Evolutionary conservation across 768 basidiomycete genomes (phyloP).

Genomic region (button mushroom (Agaricus bisporus)): DNA sequence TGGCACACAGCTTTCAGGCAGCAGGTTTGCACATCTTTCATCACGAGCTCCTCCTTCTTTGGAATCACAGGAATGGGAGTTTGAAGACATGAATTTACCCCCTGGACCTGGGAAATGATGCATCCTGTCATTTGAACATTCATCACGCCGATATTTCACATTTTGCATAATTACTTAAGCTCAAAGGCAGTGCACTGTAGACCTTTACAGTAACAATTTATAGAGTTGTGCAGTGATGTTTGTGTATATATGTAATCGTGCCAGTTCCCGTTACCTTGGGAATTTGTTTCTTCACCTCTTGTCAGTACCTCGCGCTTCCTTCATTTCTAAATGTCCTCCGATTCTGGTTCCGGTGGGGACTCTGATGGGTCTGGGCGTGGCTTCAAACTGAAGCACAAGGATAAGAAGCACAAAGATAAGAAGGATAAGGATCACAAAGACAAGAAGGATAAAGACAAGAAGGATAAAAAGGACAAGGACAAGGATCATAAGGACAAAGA

Average conservation of each 20-base stretch:
- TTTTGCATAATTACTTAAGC: not conserved
- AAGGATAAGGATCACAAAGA: constrained; percentile 9
- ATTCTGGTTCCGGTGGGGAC: not conserved
- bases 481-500: constrained; percentile 22
- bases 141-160: no score
- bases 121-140: not conserved
- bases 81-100: constrained; percentile 43
- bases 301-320: not conserved
- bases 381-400: not conserved
- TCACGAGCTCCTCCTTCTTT: constrained; percentile 38
- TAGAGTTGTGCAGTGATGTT: no score
- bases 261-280: not conserved
- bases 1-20: constrained; percentile 6
- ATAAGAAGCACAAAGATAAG: constrained; percentile 9
- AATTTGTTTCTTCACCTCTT: not conserved
- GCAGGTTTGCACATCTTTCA: constrained; percentile 14
- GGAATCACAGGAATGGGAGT: constrained; percentile 47
- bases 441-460: constrained; percentile 16
- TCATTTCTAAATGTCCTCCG: constrained; percentile 2
- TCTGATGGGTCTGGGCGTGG: not conserved
- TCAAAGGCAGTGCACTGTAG: not conserved
- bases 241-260: not conserved
- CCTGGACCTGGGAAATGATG: constrained; percentile 24
- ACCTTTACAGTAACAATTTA: not conserved
- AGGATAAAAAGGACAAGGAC: constrained; percentile 22